Base-by-base conservation (phyloP, 2,329 filamentous ascomycete genomes). In the Phyllosticta capitalensis region DNA sequence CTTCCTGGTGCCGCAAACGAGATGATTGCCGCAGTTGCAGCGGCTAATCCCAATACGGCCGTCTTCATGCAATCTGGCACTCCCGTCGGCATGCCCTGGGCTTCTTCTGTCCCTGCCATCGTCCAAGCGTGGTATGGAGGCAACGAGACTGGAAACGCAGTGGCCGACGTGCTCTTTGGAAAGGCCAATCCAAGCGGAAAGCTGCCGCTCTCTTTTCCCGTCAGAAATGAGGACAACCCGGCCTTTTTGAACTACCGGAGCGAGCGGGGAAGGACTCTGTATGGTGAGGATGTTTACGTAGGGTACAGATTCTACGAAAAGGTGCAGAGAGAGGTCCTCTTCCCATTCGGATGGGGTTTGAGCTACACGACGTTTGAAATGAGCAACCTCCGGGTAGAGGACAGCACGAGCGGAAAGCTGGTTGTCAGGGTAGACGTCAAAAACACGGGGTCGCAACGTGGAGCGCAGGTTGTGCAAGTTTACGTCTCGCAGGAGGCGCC, bases 131-230 rank as follows among this genome's bases (percentile, higher is more conserved):
- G 88, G 73, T 94, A 91, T 67, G 88, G 89, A 62, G 89, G 90
- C n/a, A 90, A 94, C 67, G 89, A 94, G 75, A 87, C 86, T 5
- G 90, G 89, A 5, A 90, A 92, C 67, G 84, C 84, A 1, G 78
- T 87, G 2, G 82, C 83, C 0, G 82, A 86, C 62, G 76, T 87
- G 22, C 73, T 87, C 2, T 86, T 83, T 65, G 84, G 84, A n/a
- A 74, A 81, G 56, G 77, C 79, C 60, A 85, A 83, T 69, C 84
- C 84, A 0, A 83, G 79, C 0, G 84, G 84, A 30, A 84, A 81
- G 68, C 77, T 87, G 17, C 79, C 80, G 1, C 81, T 88, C 49
- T 81, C 80, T 22, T 85, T 88, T 68, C 85, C 85, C 1, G 79
- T 80, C 60, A 81, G 82, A 61, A 78, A 88, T 24, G 85, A 84